phyloP scores from a whole-genome alignment of 139 green algal species.

The Ulvella scutata region DNA sequence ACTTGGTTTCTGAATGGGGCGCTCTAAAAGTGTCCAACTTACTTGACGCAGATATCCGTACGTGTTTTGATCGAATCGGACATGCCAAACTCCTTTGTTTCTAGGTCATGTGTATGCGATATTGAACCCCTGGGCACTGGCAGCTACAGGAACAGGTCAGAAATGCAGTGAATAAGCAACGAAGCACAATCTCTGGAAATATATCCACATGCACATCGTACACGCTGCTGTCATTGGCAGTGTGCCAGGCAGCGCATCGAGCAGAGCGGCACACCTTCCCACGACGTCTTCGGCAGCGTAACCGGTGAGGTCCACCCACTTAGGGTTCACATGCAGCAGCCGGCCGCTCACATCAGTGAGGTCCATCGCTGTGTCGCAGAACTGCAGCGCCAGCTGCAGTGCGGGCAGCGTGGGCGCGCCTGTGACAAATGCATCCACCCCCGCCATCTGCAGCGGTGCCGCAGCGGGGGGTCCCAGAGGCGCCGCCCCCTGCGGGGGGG shows the following conservation, averaged over 20 bases:
- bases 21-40: background rate
- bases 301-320: background rate
- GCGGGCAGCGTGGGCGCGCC: background rate
- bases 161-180: background rate
- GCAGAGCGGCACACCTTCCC: background rate
- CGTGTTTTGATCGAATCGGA: background rate
- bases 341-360: background rate
- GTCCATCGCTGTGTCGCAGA: background rate
- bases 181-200: background rate
- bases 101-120: no score
- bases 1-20: background rate
- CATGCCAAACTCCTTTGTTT: background rate
- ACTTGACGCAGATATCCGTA: background rate
- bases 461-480: no score
- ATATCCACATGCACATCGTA: background rate
- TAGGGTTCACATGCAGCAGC: background rate
- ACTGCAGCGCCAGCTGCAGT: background rate
- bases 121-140: no score
- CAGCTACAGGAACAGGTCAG: no score
- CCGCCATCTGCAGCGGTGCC: background rate
- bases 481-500: no score
- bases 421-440: background rate
- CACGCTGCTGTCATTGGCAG: background rate
- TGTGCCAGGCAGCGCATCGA: background rate
- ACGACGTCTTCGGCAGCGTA: background rate